These are phyloP conservation scores for Penicillium decumbens DNA, from an alignment of 2,329 filamentous ascomycete species.

Conservation along the genomic window DNA sequence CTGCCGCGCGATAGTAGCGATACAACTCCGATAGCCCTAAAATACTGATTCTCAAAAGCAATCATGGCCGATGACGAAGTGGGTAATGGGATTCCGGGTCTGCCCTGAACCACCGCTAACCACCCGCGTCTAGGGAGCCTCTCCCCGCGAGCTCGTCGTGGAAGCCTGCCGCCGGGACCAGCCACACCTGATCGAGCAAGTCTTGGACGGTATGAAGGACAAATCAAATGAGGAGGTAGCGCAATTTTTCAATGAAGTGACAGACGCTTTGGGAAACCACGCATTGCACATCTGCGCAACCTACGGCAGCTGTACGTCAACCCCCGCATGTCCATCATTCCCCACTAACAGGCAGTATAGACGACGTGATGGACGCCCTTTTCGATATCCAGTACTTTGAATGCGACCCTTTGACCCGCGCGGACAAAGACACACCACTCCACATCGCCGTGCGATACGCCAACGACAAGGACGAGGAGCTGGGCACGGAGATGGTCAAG, in stretches of 20 bases:
- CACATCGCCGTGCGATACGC: constrained; percentile 45
- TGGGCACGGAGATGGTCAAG: constrained; percentile 45
- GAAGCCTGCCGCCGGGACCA: constrained; percentile 94
- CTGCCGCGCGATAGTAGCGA: not conserved
- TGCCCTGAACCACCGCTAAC: constrained; percentile 1
- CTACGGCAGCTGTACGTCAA: constrained; percentile 73
- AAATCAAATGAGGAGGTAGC: constrained; percentile 62
- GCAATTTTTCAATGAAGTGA: constrained; percentile 76
- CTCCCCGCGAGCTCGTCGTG: constrained; percentile 76
- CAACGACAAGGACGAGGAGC: constrained; percentile 43
- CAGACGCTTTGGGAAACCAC: constrained; percentile 80
- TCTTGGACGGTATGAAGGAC: constrained; percentile 59
- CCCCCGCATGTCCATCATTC: not conserved
- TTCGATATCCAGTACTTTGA: constrained; percentile 48
- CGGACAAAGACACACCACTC: constrained; percentile 46
- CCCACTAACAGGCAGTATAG: constrained; percentile 23
- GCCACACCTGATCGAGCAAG: constrained; percentile 72
- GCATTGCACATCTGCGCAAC: constrained; percentile 84
- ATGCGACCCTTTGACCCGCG: constrained; percentile 45
- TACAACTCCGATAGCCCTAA: not conserved
- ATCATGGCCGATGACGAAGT: constrained; percentile 45
- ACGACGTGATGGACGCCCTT: constrained; percentile 46
- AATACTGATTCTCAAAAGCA: not conserved
- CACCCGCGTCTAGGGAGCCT: constrained; percentile 63
- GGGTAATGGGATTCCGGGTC: constrained; percentile 8